These are phyloP conservation scores for Sequoia sempervirens DNA, from an alignment of 75 land plant species.

Conservation along the genomic window DNA sequence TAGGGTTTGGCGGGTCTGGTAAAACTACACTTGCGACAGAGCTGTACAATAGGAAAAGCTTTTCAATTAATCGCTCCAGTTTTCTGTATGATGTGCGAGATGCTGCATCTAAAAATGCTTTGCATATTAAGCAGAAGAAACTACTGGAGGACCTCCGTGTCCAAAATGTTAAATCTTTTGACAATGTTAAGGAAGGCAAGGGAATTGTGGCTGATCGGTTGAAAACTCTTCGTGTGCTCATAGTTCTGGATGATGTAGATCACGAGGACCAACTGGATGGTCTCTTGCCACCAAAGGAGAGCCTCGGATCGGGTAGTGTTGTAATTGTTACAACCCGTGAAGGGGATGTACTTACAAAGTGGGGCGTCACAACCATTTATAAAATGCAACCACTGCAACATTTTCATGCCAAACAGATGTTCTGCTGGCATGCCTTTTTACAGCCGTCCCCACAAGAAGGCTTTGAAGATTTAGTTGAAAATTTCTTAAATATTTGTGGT, in stretches of 20 bases:
- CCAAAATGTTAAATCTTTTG: neutral
- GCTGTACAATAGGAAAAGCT: no score
- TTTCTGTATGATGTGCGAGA: neutral
- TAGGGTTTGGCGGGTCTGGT: no score
- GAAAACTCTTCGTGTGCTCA: neutral
- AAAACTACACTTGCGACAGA: no score
- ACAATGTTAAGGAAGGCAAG: neutral
- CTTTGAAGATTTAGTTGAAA: neutral
- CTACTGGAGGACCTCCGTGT: neutral
- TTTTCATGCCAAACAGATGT: neutral
- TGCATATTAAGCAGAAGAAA: neutral
- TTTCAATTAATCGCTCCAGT: no score
- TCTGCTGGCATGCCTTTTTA: neutral
- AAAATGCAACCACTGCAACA: neutral
- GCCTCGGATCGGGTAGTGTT: neutral
- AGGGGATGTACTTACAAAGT: neutral
- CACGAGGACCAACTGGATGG: neutral
- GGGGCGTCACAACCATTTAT: neutral
- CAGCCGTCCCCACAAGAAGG: neutral
- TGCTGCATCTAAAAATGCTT: neutral
- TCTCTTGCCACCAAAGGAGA: neutral
- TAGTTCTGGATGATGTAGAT: neutral
- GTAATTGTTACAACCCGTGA: neutral
- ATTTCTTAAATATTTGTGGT: neutral
- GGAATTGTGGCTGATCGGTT: neutral